Conservation (phyloP, 352 stramenopile genomes). For the Globisporangium solare region DNA sequence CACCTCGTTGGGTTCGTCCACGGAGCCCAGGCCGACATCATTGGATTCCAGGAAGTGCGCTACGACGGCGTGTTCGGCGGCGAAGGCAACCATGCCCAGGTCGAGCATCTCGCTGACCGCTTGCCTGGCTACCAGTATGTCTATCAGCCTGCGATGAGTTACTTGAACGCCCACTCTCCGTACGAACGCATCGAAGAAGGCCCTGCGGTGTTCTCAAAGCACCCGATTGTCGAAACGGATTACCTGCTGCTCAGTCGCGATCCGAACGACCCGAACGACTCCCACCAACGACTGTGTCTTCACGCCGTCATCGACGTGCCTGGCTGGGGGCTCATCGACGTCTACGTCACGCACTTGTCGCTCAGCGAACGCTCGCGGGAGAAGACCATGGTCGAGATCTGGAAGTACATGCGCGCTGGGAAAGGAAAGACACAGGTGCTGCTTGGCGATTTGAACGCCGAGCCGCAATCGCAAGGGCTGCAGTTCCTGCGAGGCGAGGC, state of each 20-base stretch:
- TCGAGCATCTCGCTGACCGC: conserved; percentile 63
- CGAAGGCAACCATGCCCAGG: conserved; percentile 57
- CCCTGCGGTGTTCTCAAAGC: conserved; percentile 72
- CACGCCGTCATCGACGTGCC: conserved; percentile 70
- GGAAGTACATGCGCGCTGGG: conserved; percentile 69
- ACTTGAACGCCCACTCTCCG: conserved; percentile 49
- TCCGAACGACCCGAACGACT: conserved; percentile 80
- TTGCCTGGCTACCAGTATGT: conserved; percentile 79
- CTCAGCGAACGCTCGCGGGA: conserved; percentile 70
- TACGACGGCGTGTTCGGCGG: conserved; percentile 76
- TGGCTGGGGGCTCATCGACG: conserved; percentile 62
- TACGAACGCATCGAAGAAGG: conserved; percentile 85
- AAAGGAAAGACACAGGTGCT: conserved; percentile 68
- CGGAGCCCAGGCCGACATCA: conserved; percentile 48
- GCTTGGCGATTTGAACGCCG: conserved; percentile 82
- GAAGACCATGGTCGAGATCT: conserved; percentile 77
- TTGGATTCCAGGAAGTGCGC: conserved; percentile 87
- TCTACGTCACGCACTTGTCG: conserved; percentile 86
- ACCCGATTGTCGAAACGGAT: conserved; percentile 74
- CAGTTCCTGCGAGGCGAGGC: conserved; percentile 68
- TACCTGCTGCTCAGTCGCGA: conserved; percentile 78
- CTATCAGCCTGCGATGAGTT: conserved; percentile 85
- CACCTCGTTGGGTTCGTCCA: conserved; percentile 59
- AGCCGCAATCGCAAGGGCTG: conserved; percentile 78
- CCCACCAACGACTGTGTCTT: conserved; percentile 80